Evolutionary conservation across 805 yeast species (phyloP).

Genomic region (Kazachstania viticola): DNA sequence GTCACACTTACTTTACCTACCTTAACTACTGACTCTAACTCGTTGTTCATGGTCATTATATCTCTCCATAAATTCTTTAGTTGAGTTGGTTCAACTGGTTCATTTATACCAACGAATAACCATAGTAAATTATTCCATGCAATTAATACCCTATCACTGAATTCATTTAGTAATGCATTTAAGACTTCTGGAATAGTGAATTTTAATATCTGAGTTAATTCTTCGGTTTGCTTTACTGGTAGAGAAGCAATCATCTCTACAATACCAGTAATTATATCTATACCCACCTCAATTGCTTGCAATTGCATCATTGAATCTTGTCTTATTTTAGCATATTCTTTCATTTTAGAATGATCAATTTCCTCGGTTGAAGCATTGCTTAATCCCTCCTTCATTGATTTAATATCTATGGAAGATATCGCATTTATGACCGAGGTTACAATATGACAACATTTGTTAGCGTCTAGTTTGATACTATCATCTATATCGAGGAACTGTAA

Average conservation of each 20-base stretch:
- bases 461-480: constrained; percentile 5
- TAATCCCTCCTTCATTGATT: constrained; percentile 20
- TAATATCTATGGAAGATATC: constrained; percentile 25
- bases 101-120: constrained; percentile 25
- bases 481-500: constrained; percentile 28
- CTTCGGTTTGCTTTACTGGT: constrained; percentile 2
- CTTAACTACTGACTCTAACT: constrained; percentile 22
- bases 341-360: constrained; percentile 20
- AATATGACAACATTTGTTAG: constrained; percentile 15
- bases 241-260: constrained; percentile 42
- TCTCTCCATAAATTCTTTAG: constrained; percentile 11
- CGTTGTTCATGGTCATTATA: constrained; percentile 5
- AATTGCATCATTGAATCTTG: constrained; percentile 38
- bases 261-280: constrained; percentile 68
- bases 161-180: constrained; percentile 34
- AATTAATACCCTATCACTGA: constrained; percentile 44
- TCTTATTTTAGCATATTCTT: constrained; percentile 31
- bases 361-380: constrained; percentile 2
- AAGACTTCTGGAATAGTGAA: constrained; percentile 28
- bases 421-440: constrained; percentile 16
- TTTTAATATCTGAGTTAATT: constrained; percentile 7
- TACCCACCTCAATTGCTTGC: constrained; percentile 54
- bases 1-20: constrained; percentile 31
- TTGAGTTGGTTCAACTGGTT: constrained; percentile 10
- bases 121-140: constrained; percentile 65